Base-by-base conservation (phyloP, 345 rosid genomes). In the Ceriops tagal region DNA sequence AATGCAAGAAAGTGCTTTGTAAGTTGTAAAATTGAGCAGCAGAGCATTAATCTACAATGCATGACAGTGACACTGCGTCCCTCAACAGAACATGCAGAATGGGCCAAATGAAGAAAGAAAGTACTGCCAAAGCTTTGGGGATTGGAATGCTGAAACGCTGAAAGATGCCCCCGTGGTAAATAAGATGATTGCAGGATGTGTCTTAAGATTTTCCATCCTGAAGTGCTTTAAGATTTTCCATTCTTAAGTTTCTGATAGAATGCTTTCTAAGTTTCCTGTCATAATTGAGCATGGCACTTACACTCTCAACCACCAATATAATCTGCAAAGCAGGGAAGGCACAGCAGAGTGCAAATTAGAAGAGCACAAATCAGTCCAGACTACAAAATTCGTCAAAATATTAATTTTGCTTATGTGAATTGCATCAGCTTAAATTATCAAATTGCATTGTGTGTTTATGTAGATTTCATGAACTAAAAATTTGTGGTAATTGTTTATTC, bases 201-300 rank as follows among this genome's bases (percentile, higher is more conserved):
- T 18, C 3, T 28, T 28, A 28, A 28, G 30, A 28, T 28, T 28
- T 28, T 28, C 30, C 26, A 24, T 28, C 30, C 3, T 28, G 16
- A 65, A 61, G 35, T 26, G 47, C 11, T 46, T 74, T 70, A 64
- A 53, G 80, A 78, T 66, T 79, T 72, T 47, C 64, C 80, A 19
- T 78, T 82, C 72, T 21, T 57, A 73, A 66, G 76, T 65, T 75
- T 22, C 66, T 49, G 16, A 27, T 56, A 46, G 69, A 59, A 71
- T 67, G 77, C 70, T 79, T 85, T 61, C 70, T 72, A 65, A 92
- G 80, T 70, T 68, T 83, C 77, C 96, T 82, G 80, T 95, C 96
- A 47, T 85, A 89, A 73, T 87, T 88, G 81, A 92, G 90, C 86
- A 95, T 77, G 18, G 96, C 83, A 31, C 96, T 79, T 57, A 86